Base-by-base conservation (phyloP, 1,284 basidiomycete species). In the Naganishia albida region DNA sequence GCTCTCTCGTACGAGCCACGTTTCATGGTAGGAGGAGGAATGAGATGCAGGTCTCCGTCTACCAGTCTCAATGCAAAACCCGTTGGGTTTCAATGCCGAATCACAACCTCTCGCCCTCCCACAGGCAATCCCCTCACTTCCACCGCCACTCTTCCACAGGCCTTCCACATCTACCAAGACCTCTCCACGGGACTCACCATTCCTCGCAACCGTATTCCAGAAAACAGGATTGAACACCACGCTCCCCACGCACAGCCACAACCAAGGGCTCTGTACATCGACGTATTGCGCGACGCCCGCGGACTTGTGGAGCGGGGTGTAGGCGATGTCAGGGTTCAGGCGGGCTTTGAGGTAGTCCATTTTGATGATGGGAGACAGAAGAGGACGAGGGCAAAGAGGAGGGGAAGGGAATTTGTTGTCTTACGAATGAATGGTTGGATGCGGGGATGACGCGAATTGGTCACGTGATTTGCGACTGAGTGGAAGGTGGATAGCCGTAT, bases 131-230 rank as follows among this genome's bases (percentile, higher is more conserved):
- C 20, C 7, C 12, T 25, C 6, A 6, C 10, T 26, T 16, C 42
- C 20, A 30, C 18, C 39, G 4, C 38, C 3, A 7, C 18, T 23
- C 38, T n/a, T 3, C 28, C 26, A 7, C 52, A 20, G 1, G 16
- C 38, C 15, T 23, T 25, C 16, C 53, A 15, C n/a, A 16, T 25
- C 34, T 10, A 16, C 25, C 10, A 30, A 20, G 16, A 2, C 12
- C 15, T 30, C 23, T 7, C 30, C 20, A 8, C 42, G 53, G 16
- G 10, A 81, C 84, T 65, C 66, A 93, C 93, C 94, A 81, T 95
- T 93, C 66, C 88, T 87, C 28, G 94, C 94, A 40, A 94, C 87
- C 68, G 93, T 87, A 80, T 98, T 98, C 95, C 94, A 98, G 71
- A 90, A 94, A 1, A 87, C 86, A 0, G 94, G 94, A 75, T 97